These are phyloP conservation scores for Paragyromitra xinjiangensis DNA, from an alignment of 495 filamentous ascomycete species.

Conservation along the genomic window DNA sequence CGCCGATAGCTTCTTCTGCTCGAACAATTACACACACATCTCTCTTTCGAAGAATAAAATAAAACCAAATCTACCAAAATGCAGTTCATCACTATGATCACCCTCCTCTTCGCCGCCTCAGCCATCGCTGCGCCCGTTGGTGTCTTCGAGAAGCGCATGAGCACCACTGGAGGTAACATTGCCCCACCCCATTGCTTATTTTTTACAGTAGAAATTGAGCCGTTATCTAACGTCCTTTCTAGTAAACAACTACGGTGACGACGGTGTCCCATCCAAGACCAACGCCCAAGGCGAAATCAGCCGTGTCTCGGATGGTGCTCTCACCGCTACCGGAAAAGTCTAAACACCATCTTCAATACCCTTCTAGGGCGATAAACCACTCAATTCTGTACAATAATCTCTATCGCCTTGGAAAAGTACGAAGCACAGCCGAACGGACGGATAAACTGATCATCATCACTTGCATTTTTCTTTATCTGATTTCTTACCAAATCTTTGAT, in stretches of 20 bases:
- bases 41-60: constrained; percentile 21
- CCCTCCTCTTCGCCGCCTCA: constrained; percentile 43
- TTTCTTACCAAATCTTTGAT: constrained; percentile 6
- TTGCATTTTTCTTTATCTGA: neutral
- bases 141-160: constrained; percentile 28
- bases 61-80: constrained; percentile 45
- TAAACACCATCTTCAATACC: constrained; percentile 10
- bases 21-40: constrained; percentile 14
- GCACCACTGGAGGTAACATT: constrained; percentile 33
- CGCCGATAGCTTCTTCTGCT: neutral
- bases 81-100: constrained; percentile 47
- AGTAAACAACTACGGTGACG: constrained; percentile 45
- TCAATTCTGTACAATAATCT: constrained; percentile 27
- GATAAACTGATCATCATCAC: neutral
- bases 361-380: neutral
- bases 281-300: constrained; percentile 26
- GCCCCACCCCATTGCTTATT: neutral
- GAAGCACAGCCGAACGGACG: neutral
- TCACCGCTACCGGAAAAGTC: constrained; percentile 23
- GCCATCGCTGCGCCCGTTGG: constrained; percentile 40
- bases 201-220: neutral
- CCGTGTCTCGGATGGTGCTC: constrained; percentile 27
- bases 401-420: neutral
- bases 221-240: constrained; percentile 11
- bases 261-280: constrained; percentile 43